Base-by-base conservation (phyloP, 352 stramenopile species). In the Hyaloperonospora brassicae region DNA sequence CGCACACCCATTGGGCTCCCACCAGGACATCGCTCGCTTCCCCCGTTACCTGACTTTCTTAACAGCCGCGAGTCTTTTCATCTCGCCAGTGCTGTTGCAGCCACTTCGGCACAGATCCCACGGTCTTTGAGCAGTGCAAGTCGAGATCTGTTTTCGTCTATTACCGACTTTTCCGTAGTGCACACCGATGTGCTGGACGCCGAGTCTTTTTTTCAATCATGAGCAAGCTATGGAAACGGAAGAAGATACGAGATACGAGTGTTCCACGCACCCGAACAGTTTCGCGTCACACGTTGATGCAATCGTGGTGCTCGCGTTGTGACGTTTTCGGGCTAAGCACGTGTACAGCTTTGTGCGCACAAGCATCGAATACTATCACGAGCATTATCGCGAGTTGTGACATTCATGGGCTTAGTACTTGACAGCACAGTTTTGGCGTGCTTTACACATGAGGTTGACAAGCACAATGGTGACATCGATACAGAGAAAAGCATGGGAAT, bases 381-480 rank as follows among this genome's bases (percentile, higher is more conserved):
- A 93, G 52, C 22, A 88, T 88, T 27, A 91, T 69, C 39, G 89
- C 83, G 30, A 93, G 66, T 48, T 89, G 80, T 24, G 77, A 86
- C 60, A 91, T 77, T 0, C 75, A 77, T 17, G 89, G 60, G 23
- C 72, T 79, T 27, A 89, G 68, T 24, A 91, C 51, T 53, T 89
- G 75, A 47, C 79, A 91, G 51, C 86, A 90, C 11, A 80, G 61
- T 17, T 59, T 89, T 93, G 24, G 80, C 80, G 53, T 85, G 74
- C 52, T 91, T 73, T 59, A 93, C 86, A 40, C 85, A 68, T 23
- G 68, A 80, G 11, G 54, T 58, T 14, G 57, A 70, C 9, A 54
- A 73, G 39, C 55, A 68, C 21, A 55, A 63, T 42, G 59, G 68
- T 36, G 52, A 24, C 31, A 52, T 59, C 8, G 50, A 64, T 21